Conservation (phyloP, 2,329 filamentous ascomycete genomes). For the Cyphellophora europaea region DNA sequence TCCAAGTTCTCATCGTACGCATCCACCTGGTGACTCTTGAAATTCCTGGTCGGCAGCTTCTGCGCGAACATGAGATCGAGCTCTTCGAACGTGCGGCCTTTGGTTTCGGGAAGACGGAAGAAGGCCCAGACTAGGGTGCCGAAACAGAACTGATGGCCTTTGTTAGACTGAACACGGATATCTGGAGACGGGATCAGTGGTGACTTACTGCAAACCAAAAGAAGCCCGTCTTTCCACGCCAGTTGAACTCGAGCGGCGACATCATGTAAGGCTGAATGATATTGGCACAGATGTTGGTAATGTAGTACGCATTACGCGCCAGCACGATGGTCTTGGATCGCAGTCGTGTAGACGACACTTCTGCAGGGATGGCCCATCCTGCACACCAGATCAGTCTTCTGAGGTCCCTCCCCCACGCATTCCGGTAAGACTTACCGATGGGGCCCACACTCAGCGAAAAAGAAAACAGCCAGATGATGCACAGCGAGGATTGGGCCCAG, state of each 20-base stretch:
- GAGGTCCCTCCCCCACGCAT: no score
- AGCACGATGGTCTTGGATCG: slow-evolving; percentile 47
- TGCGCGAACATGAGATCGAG: slow-evolving; percentile 3
- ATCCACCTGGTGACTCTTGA: slow-evolving; percentile 4
- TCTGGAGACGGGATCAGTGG: no score
- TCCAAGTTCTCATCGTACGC: slow-evolving; percentile 2
- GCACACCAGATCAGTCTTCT: no score
- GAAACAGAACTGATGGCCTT: no score
- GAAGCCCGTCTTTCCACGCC: slow-evolving; percentile 28
- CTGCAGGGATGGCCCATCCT: slow-evolving; percentile 44
- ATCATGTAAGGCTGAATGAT: slow-evolving; percentile 26
- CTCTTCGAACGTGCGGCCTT: no score
- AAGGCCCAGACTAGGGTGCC: slow-evolving; percentile 31
- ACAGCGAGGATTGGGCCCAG: slow-evolving; percentile 22
- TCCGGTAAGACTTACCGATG: slow-evolving; percentile 39
- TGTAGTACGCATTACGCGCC: slow-evolving; percentile 41
- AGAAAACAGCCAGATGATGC: slow-evolving; percentile 26
- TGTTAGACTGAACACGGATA: no score
- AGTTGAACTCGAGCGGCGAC: slow-evolving; percentile 25
- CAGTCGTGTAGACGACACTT: slow-evolving; percentile 44
- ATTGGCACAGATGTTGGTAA: slow-evolving; percentile 23
- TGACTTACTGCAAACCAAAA: slow-evolving; percentile 35
- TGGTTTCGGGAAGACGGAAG: slow-evolving; percentile 35
- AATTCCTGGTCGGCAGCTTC: slow-evolving; percentile 1
- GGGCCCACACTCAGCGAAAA: slow-evolving; percentile 47